These are phyloP conservation scores for Pichia heedii DNA, from an alignment of 805 yeast species.

Conservation along the genomic window DNA sequence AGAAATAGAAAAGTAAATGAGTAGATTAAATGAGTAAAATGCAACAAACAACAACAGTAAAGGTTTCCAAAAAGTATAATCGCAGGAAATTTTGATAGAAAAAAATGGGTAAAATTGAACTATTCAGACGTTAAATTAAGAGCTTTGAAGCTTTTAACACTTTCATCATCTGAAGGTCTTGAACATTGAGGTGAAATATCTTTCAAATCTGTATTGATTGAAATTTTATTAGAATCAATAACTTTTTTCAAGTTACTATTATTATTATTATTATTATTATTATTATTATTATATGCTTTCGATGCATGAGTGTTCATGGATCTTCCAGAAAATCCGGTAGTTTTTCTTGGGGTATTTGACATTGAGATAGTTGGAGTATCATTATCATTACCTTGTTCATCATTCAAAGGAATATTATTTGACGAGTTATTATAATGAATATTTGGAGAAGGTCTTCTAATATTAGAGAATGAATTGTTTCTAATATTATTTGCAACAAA, in stretches of 20 bases:
- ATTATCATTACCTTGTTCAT: background rate
- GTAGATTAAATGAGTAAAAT: no score
- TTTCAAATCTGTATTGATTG: background rate
- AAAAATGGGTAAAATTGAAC: no score
- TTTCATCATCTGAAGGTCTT: conserved; percentile 16
- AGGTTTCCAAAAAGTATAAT: no score
- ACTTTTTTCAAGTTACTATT: no score
- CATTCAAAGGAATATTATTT: background rate
- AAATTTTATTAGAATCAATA: background rate
- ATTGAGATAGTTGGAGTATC: background rate
- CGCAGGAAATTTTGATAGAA: background rate
- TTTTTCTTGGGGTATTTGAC: conserved; percentile 12
- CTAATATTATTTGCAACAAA: conserved; percentile 14
- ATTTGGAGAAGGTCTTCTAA: conserved; percentile 6
- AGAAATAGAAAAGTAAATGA: background rate
- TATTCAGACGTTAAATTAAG: background rate
- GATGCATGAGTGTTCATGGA: background rate
- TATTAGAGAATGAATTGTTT: conserved; percentile 21
- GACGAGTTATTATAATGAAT: background rate
- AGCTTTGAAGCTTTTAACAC: conserved; percentile 14
- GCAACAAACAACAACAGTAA: background rate
- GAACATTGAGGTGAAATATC: conserved; percentile 4
- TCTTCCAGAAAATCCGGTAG: conserved; percentile 12
- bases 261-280: no score
- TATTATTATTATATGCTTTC: background rate